Base-by-base conservation (phyloP, 2,329 filamentous ascomycete species). In the Colletotrichum coccodes region DNA sequence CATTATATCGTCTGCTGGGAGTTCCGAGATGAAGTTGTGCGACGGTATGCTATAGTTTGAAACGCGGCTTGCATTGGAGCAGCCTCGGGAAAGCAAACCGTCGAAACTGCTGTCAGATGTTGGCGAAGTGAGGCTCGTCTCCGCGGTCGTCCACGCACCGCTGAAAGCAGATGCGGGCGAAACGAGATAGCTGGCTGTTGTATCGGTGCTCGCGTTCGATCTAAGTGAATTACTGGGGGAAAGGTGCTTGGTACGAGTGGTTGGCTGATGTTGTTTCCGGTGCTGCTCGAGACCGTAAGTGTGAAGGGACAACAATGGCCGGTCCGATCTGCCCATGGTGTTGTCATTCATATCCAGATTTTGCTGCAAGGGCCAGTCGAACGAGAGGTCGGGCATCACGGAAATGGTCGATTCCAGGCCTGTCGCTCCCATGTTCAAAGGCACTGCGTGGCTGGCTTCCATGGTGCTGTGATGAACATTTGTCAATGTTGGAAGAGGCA, bases 151-250 rank as follows among this genome's bases (percentile, higher is more conserved):
- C 79, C 84, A 86, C 14, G 75, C 73, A 6, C 75, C 75, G 56
- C 81, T 82, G 77, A 79, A 86, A 34, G 79, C 79, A 9, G 85
- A 87, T 42, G 83, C 75, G 11, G 86, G 84, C 7, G 86, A 87
- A 59, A 87, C 79, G 34, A 81, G 78, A 70, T 80, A 79, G 74
- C 80, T 79, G 63, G 79, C 74, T 53, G 77, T 78, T 77, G 77
- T 78, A 68, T 79, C 69, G 73, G 78, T 79, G 57, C 76, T 80
- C 12, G 80, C 77, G 6, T 79, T 85, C 7, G 84, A 86, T 56
- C 84, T 78, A 36, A 86, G 81, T 9, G 84, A 86, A 6, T 81
- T 82, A 73, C 83, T 86, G 0, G 83, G 84, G 3, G 81, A 83
- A 32, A 86, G 77, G 46, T 78, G 75, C 72, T 82, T 85, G 74